These are phyloP conservation scores for Blastobotrys chiropterorum DNA, from an alignment of 805 yeast species.

Conservation along the genomic window DNA sequence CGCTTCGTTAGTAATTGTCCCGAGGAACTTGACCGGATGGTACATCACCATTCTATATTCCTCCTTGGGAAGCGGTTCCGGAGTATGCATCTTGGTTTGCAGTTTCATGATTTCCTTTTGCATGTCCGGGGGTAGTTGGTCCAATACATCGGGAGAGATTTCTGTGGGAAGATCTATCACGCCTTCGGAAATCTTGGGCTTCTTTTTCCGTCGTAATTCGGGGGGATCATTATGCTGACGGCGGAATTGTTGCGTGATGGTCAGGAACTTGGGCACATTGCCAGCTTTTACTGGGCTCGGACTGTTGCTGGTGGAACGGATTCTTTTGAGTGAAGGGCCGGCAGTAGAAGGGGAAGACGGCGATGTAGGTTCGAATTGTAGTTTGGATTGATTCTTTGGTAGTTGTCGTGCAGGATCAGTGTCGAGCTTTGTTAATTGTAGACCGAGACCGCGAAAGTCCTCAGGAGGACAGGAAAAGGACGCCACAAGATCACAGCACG, in stretches of 20 bases:
- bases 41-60: background rate
- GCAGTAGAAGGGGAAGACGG: background rate
- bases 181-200: background rate
- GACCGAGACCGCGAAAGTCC: constrained; percentile 74
- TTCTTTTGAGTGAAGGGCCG: background rate
- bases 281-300: background rate
- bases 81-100: background rate
- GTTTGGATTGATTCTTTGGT: background rate
- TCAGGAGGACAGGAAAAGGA: constrained; percentile 51
- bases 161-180: constrained; percentile 13
- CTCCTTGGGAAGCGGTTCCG: background rate
- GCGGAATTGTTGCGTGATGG: background rate
- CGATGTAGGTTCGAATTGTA: background rate
- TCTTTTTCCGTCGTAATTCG: background rate
- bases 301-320: background rate
- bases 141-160: constrained; percentile 62
- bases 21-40: constrained; percentile 33
- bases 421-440: constrained; percentile 55
- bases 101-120: constrained; percentile 45
- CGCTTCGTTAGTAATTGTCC: constrained; percentile 25
- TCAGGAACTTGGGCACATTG: background rate
- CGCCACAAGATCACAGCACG: constrained; percentile 50
- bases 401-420: constrained; percentile 4
- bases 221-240: background rate
- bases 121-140: constrained; percentile 59